Base-by-base conservation (phyloP, 345 rosid species). In the Hypericum perforatum region DNA sequence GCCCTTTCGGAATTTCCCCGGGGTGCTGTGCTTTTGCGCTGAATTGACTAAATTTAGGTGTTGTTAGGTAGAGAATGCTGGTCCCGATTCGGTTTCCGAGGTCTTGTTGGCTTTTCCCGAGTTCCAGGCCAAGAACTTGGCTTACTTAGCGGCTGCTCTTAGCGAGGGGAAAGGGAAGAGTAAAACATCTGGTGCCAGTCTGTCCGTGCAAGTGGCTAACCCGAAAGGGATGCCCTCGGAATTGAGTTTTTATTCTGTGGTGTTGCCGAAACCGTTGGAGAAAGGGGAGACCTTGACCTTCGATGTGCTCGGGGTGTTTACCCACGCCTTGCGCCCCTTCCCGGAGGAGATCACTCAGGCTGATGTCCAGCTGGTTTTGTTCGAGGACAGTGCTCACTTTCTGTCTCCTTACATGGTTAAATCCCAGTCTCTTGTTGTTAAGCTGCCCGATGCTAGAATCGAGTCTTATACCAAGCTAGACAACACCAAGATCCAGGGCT, bases 291-390 rank as follows among this genome's bases (percentile, higher is more conserved):
- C 76, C 67, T 59, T 89, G 59, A 79, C 74, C 43, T 56, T 86
- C 6, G 87, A 84, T 53, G 84, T 86, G 2, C 59, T 78, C 47
- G 77, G 82, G 32, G 86, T 76, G 7, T 86, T 78, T 54, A 78
- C 88, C 37, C 85, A 71, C 47, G 60, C 68, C 8, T 65, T 92
- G 76, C 71, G 53, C 57, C 94, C 95, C 0, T 75, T 86, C 74
- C 99, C 99, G 1, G 91, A 86, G 76, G 72, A 84, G 67, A 94
- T 89, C 15, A 75, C 68, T 13, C 99, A 94, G 75, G 82, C 81
- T 59, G 95, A 86, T 62, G 71, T 75, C 56, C 99, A 94, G 74
- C 94, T 94, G 55, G 85, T 89, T 36, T 62, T 89, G 65, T 82
- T 73, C 62, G 82, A 82, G 69, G 99, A 89, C 40, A 86, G 79